Conservation (phyloP, 2,329 filamentous ascomycete genomes). For the Aspergillus carbonarius region DNA sequence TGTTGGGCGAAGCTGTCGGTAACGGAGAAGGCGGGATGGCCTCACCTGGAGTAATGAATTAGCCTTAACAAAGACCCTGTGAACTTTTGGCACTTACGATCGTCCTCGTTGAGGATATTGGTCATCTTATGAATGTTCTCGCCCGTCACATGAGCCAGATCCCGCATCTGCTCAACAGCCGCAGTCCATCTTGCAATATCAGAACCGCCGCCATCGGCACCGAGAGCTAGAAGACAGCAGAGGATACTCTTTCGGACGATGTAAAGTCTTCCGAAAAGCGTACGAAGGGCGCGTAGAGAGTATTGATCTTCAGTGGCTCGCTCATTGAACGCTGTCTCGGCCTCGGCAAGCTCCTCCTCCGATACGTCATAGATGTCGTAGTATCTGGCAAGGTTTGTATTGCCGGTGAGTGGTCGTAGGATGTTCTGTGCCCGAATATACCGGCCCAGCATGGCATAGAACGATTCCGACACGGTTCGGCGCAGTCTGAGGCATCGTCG, state of each 20-base stretch:
- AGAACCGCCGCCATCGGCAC: conserved; percentile 72
- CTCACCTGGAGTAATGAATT: conserved; percentile 30
- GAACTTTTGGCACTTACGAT: conserved; percentile 57
- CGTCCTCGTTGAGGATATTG: conserved; percentile 72
- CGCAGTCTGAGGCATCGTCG: conserved; percentile 79
- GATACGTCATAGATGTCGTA: conserved; percentile 85
- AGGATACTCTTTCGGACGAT: conserved; percentile 80
- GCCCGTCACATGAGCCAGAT: conserved; percentile 61
- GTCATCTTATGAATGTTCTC: conserved; percentile 66
- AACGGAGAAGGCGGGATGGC: conserved; percentile 55
- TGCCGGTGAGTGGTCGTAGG: conserved; percentile 72
- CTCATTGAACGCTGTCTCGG: conserved; percentile 63
- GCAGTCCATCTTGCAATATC: conserved; percentile 78
- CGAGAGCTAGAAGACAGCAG: conserved; percentile 83
- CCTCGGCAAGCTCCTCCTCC: conserved; percentile 68
- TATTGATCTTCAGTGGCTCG: conserved; percentile 72
- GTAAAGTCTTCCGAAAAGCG: conserved; percentile 76
- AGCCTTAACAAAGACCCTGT: conserved; percentile 7
- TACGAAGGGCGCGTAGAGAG: conserved; percentile 76
- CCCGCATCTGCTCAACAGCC: conserved; percentile 72
- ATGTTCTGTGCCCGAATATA: conserved; percentile 69
- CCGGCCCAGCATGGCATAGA: conserved; percentile 67
- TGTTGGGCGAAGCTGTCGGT: conserved; percentile 69
- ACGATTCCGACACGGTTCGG: conserved; percentile 68
- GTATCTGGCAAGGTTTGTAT: conserved; percentile 84